Percentiles rank a stretch among this genome's conserved stretches.
Evolutionary conservation across 2,329 filamentous ascomycete species (phyloP).

Genomic region (Aspergillus sp.): DNA sequence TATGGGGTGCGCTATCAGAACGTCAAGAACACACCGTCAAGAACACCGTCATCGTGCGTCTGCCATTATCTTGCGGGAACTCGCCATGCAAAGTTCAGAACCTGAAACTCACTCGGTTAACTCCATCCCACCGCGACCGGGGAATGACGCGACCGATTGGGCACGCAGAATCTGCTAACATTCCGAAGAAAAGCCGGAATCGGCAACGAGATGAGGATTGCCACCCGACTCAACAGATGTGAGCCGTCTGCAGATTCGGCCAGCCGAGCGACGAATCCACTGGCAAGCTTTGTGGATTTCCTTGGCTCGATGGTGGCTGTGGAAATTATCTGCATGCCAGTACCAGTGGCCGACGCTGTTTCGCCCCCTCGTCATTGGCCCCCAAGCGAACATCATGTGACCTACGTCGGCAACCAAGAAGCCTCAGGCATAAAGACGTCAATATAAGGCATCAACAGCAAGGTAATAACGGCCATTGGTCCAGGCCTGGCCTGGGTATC

Average conservation of each 20-base stretch:
- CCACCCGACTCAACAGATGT: neutral
- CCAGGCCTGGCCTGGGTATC: too few species aligned
- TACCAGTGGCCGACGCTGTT: neutral
- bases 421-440: too few species aligned
- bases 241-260: neutral
- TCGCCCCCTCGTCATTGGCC: neutral
- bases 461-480: too few species aligned
- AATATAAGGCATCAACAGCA: too few species aligned
- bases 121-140: neutral
- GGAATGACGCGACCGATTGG: neutral
- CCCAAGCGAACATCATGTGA: neutral
- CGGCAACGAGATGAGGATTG: neutral
- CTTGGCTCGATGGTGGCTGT: neutral
- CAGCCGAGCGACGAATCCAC: neutral
- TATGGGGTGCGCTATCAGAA: too few species aligned
- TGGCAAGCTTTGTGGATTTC: constrained; percentile 9
- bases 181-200: neutral
- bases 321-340: too few species aligned
- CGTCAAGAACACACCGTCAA: too few species aligned
- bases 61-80: too few species aligned
- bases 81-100: too few species aligned
- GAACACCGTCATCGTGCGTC: too few species aligned
- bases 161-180: neutral
- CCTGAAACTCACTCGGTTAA: too few species aligned
- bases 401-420: neutral